phyloP scores from a whole-genome alignment of 441 rosid genomes.

The Breynia disticha region DNA sequence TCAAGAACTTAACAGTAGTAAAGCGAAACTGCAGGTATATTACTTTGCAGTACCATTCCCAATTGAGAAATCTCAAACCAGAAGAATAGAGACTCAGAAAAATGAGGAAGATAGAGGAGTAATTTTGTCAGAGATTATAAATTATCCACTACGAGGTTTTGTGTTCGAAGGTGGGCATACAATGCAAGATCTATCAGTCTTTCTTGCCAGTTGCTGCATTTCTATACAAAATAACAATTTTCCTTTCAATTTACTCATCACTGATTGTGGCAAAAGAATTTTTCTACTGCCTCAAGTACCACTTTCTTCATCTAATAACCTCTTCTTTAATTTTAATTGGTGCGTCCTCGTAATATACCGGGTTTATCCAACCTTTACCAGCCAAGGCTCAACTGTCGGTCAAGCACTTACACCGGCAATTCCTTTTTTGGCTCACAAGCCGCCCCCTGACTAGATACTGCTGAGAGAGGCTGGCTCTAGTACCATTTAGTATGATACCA shows the following conservation, averaged over 20 bases:
- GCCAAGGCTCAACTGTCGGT: too few species aligned
- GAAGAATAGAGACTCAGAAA: constrained; percentile 30
- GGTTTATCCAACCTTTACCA: too few species aligned
- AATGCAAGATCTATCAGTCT: constrained; percentile 43
- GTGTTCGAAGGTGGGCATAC: constrained; percentile 68
- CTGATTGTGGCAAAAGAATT: constrained; percentile 69
- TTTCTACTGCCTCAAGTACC: constrained; percentile 94
- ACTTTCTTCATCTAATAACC: too few species aligned
- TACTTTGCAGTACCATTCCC: constrained; percentile 81
- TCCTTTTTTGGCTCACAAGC: too few species aligned
- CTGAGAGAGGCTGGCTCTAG: too few species aligned
- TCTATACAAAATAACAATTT: constrained; percentile 86
- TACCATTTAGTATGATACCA: too few species aligned
- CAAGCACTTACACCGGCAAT: too few species aligned
- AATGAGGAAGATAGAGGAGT: constrained; percentile 27
- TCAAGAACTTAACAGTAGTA: neutral
- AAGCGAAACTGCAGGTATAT: constrained; percentile 48
- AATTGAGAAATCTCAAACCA: constrained; percentile 67
- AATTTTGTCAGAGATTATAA: constrained; percentile 52
- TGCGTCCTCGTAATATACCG: neutral
- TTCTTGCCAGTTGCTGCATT: constrained; percentile 62
- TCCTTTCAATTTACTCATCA: constrained; percentile 77
- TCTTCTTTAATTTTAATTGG: too few species aligned
- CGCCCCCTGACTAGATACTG: too few species aligned
- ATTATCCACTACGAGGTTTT: constrained; percentile 83